Base-by-base conservation (phyloP, 441 rosid species). In the Theobroma grandiflorum region DNA sequence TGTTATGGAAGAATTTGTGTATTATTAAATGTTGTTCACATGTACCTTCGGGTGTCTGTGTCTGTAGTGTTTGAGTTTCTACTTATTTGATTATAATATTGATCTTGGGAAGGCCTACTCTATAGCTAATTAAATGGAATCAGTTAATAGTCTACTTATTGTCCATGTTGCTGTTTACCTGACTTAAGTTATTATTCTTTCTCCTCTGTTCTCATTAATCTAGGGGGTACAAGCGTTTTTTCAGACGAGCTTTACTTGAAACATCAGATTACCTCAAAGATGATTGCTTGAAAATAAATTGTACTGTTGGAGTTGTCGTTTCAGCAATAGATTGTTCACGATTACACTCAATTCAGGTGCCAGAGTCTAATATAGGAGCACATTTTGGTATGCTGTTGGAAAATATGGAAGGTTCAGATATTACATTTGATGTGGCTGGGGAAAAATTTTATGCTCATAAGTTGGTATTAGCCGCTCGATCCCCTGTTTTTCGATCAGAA, bases 201-300 rank as follows among this genome's bases (percentile, higher is more conserved):
- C 35, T 63, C 20, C 59, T 18, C 33, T 42, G 55, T 47, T 31
- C 15, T 45, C 33, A 15, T 63, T 62, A 75, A 45, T 63, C 49
- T 64, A 76, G 79, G 79, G 79, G 79, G 50, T 76, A 76, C 63
- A 76, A 76, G 62, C 79, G 79, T 16, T 76, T 76, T 64, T 76
- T 31, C 62, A 76, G 79, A 76, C 72, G 79, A 76, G 62, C 72
- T 50, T 33, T 76, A 53, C 79, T 76, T 49, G 79, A 76, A 76
- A 31, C 72, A 37, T 76, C 79, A 31, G 79, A 64, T 37, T 76
- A 64, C 49, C 72, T 76, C 79, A 76, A 76, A 52, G 72, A 76
- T 75, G 78, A 75, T 55, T 63, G 78, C 78, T 75, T 75, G 70
- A 62, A 62, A 62, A 75, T 75, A 33, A 75, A 62, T 35, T 75